phyloP scores from a whole-genome alignment of 2,329 filamentous ascomycete species.

The Thermomyces lanuginosus region DNA sequence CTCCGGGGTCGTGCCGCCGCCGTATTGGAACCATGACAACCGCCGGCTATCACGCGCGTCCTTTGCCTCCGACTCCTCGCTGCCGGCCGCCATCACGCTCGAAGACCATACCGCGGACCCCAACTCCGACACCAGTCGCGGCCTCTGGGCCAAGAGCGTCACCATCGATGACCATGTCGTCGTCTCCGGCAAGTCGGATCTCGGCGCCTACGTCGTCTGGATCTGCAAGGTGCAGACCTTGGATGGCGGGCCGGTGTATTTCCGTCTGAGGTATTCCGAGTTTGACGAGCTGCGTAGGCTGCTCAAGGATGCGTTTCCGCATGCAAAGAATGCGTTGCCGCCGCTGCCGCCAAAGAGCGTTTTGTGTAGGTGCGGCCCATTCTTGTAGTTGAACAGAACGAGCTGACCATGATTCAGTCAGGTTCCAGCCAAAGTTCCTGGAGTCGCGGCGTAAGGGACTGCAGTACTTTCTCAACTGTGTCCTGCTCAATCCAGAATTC shows the following conservation, averaged over 20 bases:
- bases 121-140: slow-evolving; percentile 38
- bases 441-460: slow-evolving; percentile 69
- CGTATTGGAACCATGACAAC: slow-evolving; percentile 32
- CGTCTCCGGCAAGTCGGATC: slow-evolving; percentile 40
- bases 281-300: slow-evolving; percentile 68
- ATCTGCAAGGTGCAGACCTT: slow-evolving; percentile 78
- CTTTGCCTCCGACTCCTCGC: slow-evolving; percentile 15
- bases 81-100: slow-evolving; percentile 36
- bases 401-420: slow-evolving; percentile 28
- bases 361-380: slow-evolving; percentile 44
- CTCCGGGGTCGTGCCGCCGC: slow-evolving; percentile 26
- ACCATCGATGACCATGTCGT: slow-evolving; percentile 46
- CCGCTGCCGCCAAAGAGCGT: slow-evolving; percentile 78
- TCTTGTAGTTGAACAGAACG: not conserved
- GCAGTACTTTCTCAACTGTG: slow-evolving; percentile 86
- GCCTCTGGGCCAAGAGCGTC: slow-evolving; percentile 47
- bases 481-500: slow-evolving; percentile 85
- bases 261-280: slow-evolving; percentile 66
- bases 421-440: slow-evolving; percentile 67
- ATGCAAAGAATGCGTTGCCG: slow-evolving; percentile 74
- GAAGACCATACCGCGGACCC: slow-evolving; percentile 48
- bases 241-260: slow-evolving; percentile 43
- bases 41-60: slow-evolving; percentile 27
- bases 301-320: slow-evolving; percentile 65
- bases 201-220: slow-evolving; percentile 92